Evolutionary conservation across 2,329 filamentous ascomycete species (phyloP).

Genomic region (Ustulina deusta): DNA sequence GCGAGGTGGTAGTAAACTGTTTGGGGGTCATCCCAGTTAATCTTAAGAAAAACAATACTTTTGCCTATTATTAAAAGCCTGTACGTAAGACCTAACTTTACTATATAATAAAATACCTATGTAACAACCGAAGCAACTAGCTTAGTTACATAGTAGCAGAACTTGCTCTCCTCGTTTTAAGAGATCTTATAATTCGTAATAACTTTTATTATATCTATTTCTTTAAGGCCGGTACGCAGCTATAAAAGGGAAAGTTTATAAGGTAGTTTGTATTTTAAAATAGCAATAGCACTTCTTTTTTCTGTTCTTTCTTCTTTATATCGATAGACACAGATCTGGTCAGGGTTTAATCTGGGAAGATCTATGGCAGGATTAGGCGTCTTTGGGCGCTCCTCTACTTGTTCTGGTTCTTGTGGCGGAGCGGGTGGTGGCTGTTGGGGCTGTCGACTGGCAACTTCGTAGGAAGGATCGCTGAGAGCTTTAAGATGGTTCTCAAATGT

Average conservation of each 20-base stretch:
- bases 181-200: slow-evolving; percentile 40
- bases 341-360: slow-evolving; percentile 44
- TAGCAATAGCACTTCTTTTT: slow-evolving; percentile 46
- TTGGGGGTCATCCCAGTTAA: slow-evolving; percentile 47
- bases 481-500: slow-evolving; percentile 51
- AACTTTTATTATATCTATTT: slow-evolving; percentile 58
- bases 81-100: slow-evolving; percentile 59
- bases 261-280: slow-evolving; percentile 61
- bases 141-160: slow-evolving; percentile 20
- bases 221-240: slow-evolving; percentile 57
- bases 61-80: slow-evolving; percentile 58
- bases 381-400: slow-evolving; percentile 8
- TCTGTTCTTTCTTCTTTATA: slow-evolving; percentile 28
- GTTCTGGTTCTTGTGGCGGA: slow-evolving; percentile 15
- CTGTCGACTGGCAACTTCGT: slow-evolving; percentile 24
- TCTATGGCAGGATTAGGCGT: slow-evolving; percentile 19
- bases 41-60: slow-evolving; percentile 57
- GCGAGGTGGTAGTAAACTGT: slow-evolving; percentile 52
- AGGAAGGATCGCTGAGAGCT: slow-evolving; percentile 45
- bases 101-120: slow-evolving; percentile 64
- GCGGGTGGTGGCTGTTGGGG: slow-evolving; percentile 2
- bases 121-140: slow-evolving; percentile 55
- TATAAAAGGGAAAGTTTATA: slow-evolving; percentile 59
- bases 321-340: slow-evolving; percentile 51
- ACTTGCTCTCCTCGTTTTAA: slow-evolving; percentile 16